Conservation (phyloP, 768 basidiomycete genomes). For the Clitopilus passeckerianus region DNA sequence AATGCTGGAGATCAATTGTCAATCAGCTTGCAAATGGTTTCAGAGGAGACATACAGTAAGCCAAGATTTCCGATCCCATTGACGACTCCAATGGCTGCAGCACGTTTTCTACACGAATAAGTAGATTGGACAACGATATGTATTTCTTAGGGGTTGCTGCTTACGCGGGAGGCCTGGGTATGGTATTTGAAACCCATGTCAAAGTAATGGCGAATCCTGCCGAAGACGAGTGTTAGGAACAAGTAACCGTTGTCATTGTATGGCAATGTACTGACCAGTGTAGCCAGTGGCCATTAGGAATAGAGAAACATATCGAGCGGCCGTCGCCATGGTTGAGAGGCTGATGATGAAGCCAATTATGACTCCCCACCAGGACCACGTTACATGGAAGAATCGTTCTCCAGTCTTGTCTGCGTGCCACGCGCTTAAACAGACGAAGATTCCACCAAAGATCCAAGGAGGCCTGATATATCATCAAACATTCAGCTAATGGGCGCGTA, state of each 20-base stretch:
- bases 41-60: constrained; percentile 40
- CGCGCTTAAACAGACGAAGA: constrained; percentile 45
- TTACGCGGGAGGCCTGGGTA: constrained; percentile 58
- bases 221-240: neutral
- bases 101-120: constrained; percentile 29
- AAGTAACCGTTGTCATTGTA: neutral
- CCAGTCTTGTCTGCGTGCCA: constrained; percentile 55
- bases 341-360: constrained; percentile 61
- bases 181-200: constrained; percentile 59
- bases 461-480: constrained; percentile 31
- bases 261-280: constrained; percentile 18
- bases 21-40: neutral
- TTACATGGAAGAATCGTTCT: constrained; percentile 61
- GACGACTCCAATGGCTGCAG: constrained; percentile 58
- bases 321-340: constrained; percentile 45
- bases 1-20: constrained; percentile 28
- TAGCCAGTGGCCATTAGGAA: constrained; percentile 63
- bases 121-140: too few relatives aligned
- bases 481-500: neutral
- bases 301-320: constrained; percentile 53
- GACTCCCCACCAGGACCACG: constrained; percentile 53
- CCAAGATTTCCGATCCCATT: constrained; percentile 56
- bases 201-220: constrained; percentile 40
- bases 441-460: constrained; percentile 55
- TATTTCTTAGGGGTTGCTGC: neutral